A percentile compares a stretch with the other conserved stretches of the same genome.
These are phyloP conservation scores for Colletotrichum simmondsii DNA, from an alignment of 2,329 filamentous ascomycete genomes.

Conservation along the genomic window DNA sequence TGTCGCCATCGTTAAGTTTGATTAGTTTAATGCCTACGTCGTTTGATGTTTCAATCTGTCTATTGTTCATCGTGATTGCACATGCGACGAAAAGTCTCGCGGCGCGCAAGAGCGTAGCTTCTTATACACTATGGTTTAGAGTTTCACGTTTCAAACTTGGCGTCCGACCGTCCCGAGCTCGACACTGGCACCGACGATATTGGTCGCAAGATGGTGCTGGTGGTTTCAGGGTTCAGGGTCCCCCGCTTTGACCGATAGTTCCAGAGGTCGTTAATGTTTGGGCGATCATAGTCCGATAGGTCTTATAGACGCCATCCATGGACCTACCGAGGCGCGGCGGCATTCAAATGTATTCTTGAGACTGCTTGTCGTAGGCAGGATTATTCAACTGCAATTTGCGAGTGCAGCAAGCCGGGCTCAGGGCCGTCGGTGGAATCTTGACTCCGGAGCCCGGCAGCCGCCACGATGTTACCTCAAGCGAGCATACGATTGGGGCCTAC, in stretches of 20 bases:
- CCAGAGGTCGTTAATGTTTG: not conserved
- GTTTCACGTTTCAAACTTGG: constrained; percentile 20
- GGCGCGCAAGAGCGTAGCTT: not conserved
- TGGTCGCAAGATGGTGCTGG: not conserved
- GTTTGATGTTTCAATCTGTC: not conserved
- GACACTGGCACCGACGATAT: not conserved
- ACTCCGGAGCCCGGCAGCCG: not conserved
- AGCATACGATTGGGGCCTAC: not conserved
- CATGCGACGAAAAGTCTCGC: too few species aligned
- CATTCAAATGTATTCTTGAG: not conserved
- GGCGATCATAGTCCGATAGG: not conserved
- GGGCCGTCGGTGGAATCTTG: not conserved
- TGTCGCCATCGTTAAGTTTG: not conserved
- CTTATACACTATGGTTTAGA: not conserved
- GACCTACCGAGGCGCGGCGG: constrained; percentile 6
- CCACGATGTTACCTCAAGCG: not conserved
- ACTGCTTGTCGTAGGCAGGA: not conserved
- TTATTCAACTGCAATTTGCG: not conserved
- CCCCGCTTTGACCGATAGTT: not conserved
- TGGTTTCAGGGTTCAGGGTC: not conserved
- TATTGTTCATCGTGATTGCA: not conserved
- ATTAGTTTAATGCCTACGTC: not conserved
- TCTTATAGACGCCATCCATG: not conserved
- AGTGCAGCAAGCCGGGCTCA: not conserved
- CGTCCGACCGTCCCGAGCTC: constrained; percentile 21